phyloP scores from a whole-genome alignment of 2,329 filamentous ascomycete species.

The Pleoardoris graminearum region DNA sequence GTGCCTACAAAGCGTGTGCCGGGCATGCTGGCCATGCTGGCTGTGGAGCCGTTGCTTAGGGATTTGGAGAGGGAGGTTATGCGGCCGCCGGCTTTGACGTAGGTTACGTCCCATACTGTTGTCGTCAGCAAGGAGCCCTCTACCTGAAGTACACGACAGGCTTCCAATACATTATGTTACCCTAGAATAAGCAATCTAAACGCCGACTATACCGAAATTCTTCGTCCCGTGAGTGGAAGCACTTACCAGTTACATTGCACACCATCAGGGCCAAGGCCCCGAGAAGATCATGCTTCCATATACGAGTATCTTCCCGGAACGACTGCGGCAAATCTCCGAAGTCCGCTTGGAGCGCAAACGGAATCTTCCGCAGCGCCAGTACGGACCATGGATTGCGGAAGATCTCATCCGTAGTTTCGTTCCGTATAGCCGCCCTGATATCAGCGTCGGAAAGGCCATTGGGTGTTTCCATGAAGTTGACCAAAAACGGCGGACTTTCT shows the following conservation, averaged over 20 bases:
- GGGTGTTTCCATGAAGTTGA: neutral
- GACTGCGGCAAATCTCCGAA: conserved; percentile 7
- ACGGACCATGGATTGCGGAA: conserved; percentile 16
- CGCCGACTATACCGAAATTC: too few species aligned
- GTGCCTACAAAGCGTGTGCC: conserved; percentile 2
- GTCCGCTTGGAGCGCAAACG: conserved; percentile 13
- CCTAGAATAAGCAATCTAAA: too few species aligned
- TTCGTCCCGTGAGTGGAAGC: too few species aligned
- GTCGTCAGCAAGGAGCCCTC: neutral
- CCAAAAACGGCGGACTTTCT: conserved; percentile 7
- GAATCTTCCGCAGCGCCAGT: conserved; percentile 11
- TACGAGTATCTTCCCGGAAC: conserved; percentile 9
- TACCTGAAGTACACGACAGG: too few species aligned
- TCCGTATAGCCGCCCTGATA: neutral
- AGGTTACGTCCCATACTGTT: conserved; percentile 13
- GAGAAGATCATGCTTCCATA: conserved; percentile 13
- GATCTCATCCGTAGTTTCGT: conserved; percentile 11
- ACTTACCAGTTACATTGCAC: conserved; percentile 16
- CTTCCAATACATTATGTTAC: too few species aligned
- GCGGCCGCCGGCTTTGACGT: neutral
- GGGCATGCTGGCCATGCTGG: conserved; percentile 15
- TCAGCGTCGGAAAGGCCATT: neutral
- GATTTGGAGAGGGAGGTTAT: conserved; percentile 4
- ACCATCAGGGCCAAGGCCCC: conserved; percentile 9
- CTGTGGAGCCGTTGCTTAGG: conserved; percentile 15